Evolutionary conservation across 495 filamentous ascomycete species (phyloP).

Genomic region (Pseudotulostoma volvatum): DNA sequence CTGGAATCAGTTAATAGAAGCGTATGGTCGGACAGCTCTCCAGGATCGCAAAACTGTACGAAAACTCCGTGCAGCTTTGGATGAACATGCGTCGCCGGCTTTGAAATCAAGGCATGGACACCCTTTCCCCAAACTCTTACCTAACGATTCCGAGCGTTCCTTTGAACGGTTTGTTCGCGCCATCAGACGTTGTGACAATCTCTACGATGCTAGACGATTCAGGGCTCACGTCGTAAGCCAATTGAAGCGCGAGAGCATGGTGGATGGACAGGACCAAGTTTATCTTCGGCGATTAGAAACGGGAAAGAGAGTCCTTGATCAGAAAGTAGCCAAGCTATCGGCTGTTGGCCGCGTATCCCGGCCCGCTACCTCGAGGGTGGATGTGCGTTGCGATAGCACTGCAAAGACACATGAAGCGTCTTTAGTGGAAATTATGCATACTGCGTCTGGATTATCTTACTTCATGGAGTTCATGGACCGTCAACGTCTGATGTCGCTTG

Average conservation of each 20-base stretch:
- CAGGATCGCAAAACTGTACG: constrained; percentile 93
- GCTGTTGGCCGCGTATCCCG: constrained; percentile 38
- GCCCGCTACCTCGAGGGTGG: constrained; percentile 17
- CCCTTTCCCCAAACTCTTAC: constrained; percentile 48
- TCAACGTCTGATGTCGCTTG: constrained; percentile 64
- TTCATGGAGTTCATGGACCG: constrained; percentile 99
- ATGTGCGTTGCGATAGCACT: constrained; percentile 21
- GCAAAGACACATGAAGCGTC: constrained; percentile 54
- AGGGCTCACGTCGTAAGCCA: constrained; percentile 87
- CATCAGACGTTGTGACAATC: constrained; percentile 72
- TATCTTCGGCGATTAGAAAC: constrained; percentile 82
- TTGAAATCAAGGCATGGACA: constrained; percentile 47
- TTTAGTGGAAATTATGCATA: constrained; percentile 66
- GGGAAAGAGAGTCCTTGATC: constrained; percentile 77
- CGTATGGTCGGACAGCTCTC: constrained; percentile 69
- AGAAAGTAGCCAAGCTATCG: constrained; percentile 72
- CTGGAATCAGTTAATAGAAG: constrained; percentile 92
- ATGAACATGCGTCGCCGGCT: constrained; percentile 80
- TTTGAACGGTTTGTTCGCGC: constrained; percentile 91
- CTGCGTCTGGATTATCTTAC: constrained; percentile 80
- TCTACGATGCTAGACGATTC: constrained; percentile 88
- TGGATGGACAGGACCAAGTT: constrained; percentile 63
- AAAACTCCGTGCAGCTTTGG: constrained; percentile 81
- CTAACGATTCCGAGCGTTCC: constrained; percentile 67
- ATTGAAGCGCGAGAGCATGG: constrained; percentile 64